Percentiles rank a stretch among this genome's conserved stretches.
These are phyloP conservation scores for Microcera coccophila DNA, from an alignment of 2,329 filamentous ascomycete species.

Conservation along the genomic window DNA sequence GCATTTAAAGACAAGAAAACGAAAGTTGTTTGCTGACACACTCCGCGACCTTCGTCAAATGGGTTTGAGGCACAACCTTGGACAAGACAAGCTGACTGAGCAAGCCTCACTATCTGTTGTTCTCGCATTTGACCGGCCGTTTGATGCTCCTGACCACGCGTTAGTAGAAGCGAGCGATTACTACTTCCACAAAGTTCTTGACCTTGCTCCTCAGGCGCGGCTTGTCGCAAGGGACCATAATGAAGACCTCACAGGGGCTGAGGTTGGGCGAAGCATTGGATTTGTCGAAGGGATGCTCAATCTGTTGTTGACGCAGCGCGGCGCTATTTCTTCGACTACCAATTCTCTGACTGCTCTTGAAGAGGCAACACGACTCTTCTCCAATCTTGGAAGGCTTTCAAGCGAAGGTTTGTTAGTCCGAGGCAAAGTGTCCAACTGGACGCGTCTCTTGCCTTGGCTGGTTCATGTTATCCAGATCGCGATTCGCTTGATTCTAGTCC, in stretches of 20 bases:
- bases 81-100: slow-evolving; percentile 65
- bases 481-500: slow-evolving; percentile 58
- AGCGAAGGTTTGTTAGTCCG: slow-evolving; percentile 21
- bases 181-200: slow-evolving; percentile 75
- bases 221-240: slow-evolving; percentile 68
- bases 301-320: slow-evolving; percentile 58
- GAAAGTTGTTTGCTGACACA: slow-evolving; percentile 84
- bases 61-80: slow-evolving; percentile 82
- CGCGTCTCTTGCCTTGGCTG: slow-evolving; percentile 54
- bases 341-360: slow-evolving; percentile 39
- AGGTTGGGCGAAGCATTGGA: slow-evolving; percentile 73
- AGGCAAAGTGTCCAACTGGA: slow-evolving; percentile 22
- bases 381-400: slow-evolving; percentile 30
- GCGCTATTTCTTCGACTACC: slow-evolving; percentile 41
- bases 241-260: slow-evolving; percentile 76
- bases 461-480: slow-evolving; percentile 63
- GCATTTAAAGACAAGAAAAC: slow-evolving; percentile 86
- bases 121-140: slow-evolving; percentile 54
- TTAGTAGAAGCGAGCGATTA: slow-evolving; percentile 52
- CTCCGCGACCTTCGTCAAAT: slow-evolving; percentile 79
- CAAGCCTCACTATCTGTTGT: slow-evolving; percentile 70
- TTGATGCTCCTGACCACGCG: slow-evolving; percentile 30
- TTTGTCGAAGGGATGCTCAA: slow-evolving; percentile 83
- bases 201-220: slow-evolving; percentile 66
- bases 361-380: slow-evolving; percentile 35